A percentile compares a stretch with the other conserved stretches of the same genome.
These are phyloP conservation scores for Sugiyamaella grinbergsii DNA, from an alignment of 1,139 yeast species.

Conservation along the genomic window DNA sequence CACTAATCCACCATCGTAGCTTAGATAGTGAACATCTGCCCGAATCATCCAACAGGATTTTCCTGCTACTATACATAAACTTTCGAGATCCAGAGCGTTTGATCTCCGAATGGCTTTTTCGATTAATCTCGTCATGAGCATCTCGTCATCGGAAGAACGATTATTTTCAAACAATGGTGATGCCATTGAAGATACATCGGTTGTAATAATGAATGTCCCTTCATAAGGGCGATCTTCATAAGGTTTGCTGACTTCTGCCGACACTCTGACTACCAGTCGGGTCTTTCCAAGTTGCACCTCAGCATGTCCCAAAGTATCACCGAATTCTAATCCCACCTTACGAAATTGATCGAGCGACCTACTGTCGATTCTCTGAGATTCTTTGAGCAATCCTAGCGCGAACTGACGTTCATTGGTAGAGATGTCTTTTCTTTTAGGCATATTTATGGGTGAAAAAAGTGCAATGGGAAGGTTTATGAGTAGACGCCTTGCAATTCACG, in stretches of 20 bases:
- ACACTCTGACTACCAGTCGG: constrained; percentile 68
- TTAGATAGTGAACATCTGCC: constrained; percentile 85
- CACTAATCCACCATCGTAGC: constrained; percentile 88
- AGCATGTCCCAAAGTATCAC: constrained; percentile 77
- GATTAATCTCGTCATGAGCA: constrained; percentile 72
- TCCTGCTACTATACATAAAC: constrained; percentile 88
- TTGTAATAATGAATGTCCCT: constrained; percentile 79
- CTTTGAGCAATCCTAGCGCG: constrained; percentile 61
- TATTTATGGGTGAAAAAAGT: constrained; percentile 32
- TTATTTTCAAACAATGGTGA: constrained; percentile 78
- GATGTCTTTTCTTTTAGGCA: constrained; percentile 64
- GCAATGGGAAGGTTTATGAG: no score
- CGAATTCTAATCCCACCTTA: constrained; percentile 61
- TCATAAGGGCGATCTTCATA: constrained; percentile 93
- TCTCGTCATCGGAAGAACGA: constrained; percentile 74
- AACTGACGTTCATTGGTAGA: constrained; percentile 66
- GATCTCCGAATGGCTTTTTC: constrained; percentile 92
- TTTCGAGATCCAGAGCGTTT: constrained; percentile 86
- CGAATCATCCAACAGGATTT: constrained; percentile 85
- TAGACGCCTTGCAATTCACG: no score
- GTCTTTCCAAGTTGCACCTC: constrained; percentile 77
- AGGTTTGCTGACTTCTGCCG: constrained; percentile 80
- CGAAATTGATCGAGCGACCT: constrained; percentile 67
- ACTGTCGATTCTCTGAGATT: constrained; percentile 68
- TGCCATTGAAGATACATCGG: constrained; percentile 90